Evolutionary conservation across 2,329 filamentous ascomycete genomes (phyloP).

Genomic region (Monilinia fructigena): DNA sequence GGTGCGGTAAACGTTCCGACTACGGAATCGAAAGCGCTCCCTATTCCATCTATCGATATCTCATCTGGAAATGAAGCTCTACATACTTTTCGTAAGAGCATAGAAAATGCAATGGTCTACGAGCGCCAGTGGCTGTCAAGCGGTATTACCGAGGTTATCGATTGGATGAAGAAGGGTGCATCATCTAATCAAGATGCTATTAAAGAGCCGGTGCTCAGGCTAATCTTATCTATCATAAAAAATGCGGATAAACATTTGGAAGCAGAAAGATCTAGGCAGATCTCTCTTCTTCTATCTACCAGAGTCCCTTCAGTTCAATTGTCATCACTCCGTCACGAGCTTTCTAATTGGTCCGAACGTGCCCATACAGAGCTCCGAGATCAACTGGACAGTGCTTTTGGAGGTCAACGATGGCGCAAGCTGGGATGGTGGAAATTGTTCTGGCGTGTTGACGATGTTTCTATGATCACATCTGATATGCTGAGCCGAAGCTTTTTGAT

Average conservation of each 20-base stretch:
- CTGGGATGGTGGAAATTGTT: slow-evolving; percentile 93
- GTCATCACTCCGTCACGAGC: slow-evolving; percentile 54
- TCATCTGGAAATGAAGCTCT: slow-evolving; percentile 62
- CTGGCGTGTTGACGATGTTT: slow-evolving; percentile 90
- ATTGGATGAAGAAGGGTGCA: slow-evolving; percentile 61
- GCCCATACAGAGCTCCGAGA: slow-evolving; percentile 82
- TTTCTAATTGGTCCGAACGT: slow-evolving; percentile 72
- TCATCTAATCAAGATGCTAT: slow-evolving; percentile 47
- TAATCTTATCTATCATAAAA: slow-evolving; percentile 66
- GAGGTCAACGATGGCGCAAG: slow-evolving; percentile 72
- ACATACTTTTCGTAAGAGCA: slow-evolving; percentile 63
- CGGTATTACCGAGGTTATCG: slow-evolving; percentile 61
- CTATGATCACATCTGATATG: slow-evolving; percentile 77
- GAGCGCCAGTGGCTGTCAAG: slow-evolving; percentile 73
- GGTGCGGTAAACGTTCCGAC: slow-evolving; percentile 58
- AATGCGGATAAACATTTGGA: slow-evolving; percentile 53
- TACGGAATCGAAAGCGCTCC: slow-evolving; percentile 40
- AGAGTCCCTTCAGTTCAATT: slow-evolving; percentile 41
- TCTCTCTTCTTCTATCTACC: slow-evolving; percentile 40
- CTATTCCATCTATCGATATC: slow-evolving; percentile 62
- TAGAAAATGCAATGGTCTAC: slow-evolving; percentile 68
- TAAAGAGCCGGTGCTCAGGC: slow-evolving; percentile 62
- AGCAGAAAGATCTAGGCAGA: slow-evolving; percentile 45
- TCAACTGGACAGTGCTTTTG: slow-evolving; percentile 75
- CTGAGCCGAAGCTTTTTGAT: slow-evolving; percentile 74